A percentile compares a stretch with the other conserved stretches of the same genome.
Evolutionary conservation across 306 rosid species (phyloP).

Genomic region (Vicia faba): DNA sequence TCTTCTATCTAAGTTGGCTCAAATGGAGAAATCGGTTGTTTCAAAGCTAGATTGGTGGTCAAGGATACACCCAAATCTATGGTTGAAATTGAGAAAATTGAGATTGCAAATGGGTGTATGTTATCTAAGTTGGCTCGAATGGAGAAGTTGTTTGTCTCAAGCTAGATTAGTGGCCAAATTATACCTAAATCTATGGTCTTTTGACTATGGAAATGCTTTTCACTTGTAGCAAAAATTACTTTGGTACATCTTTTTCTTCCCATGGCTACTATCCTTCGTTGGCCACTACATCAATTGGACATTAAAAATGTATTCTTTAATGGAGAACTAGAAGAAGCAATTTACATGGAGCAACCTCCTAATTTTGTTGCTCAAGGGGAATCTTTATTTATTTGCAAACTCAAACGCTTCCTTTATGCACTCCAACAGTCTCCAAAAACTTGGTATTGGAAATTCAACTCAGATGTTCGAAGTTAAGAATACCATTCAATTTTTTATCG

Average conservation of each 20-base stretch:
- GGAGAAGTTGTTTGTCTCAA: not conserved
- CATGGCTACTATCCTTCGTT: not conserved
- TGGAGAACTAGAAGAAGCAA: not conserved
- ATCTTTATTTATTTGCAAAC: not conserved
- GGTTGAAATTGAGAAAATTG: not conserved
- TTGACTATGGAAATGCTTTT: no score
- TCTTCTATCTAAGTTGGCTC: not conserved
- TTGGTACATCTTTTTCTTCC: not conserved
- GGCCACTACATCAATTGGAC: not conserved
- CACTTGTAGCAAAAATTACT: not conserved
- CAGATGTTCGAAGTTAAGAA: not conserved
- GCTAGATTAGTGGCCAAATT: not conserved
- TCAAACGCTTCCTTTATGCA: not conserved
- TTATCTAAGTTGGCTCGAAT: not conserved
- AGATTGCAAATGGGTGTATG: constrained; percentile 1
- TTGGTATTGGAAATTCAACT: not conserved
- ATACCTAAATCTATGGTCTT: not conserved
- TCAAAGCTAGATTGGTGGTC: not conserved
- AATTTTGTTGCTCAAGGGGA: not conserved
- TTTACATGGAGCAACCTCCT: not conserved
- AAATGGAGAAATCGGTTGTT: not conserved
- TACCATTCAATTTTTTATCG: no score
- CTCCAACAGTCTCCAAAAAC: not conserved
- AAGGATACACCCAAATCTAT: not conserved
- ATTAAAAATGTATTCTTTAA: not conserved